Base-by-base conservation (phyloP, 1,139 yeast species). In the Yamadazyma mexicana region DNA sequence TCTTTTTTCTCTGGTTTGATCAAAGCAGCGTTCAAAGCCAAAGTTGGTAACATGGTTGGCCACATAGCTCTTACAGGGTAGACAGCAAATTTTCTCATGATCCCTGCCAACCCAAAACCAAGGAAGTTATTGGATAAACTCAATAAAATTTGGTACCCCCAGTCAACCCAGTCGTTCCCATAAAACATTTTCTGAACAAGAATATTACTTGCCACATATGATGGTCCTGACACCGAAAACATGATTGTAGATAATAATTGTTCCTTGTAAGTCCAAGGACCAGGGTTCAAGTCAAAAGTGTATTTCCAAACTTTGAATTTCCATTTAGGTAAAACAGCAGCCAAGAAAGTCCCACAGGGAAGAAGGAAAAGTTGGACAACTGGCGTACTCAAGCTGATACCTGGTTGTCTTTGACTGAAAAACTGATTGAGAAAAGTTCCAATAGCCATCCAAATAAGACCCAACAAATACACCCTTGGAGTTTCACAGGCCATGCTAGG, bases 211-310 rank as follows among this genome's bases (percentile, higher is more conserved):
- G 69, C 54, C 54, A 65, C 66, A 44, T 70, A 69, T 2, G 75
- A 73, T 1, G 69, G 59, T 1, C 69, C 65, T 5, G 68, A 68
- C 38, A 74, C 69, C 51, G 66, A 66, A 44, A 64, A 70, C 31
- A 70, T 68, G 33, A 70, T 67, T 1, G 75, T 66, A 16, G 66
- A 52, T 60, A 70, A 39, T 79, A 79, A 77, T 59, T 82, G 87
- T 55, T 83, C 91, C 55, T 83, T 83, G 49, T 62, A 68, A 25
- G 73, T 64, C 85, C 87, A 83, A 4, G 65, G 66, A 1, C 75
- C 75, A 2, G 73, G 73, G 44, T 70, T 70, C 18, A 70, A 44
- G 31, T 66, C 61, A 17, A 64, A 37, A 4, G 42, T 34, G 15
- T 44, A 40, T 0, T 64, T 61, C 17, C 59, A 54, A 17, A 58